Conservation (phyloP, 495 filamentous ascomycete species). For the Tetracladium setigerum region DNA sequence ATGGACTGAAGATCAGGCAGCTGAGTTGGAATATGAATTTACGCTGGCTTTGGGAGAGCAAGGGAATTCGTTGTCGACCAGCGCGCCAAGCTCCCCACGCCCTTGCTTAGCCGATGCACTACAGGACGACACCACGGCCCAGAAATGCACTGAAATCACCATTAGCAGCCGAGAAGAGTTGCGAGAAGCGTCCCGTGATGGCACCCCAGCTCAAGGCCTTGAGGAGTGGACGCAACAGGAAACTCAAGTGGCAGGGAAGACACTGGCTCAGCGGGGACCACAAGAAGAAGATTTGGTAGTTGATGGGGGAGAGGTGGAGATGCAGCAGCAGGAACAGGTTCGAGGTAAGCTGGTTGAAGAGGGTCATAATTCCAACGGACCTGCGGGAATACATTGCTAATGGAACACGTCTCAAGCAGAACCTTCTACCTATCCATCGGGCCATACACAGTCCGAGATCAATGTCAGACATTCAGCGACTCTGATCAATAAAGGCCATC, state of each 20-base stretch:
- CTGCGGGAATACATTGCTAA: conserved; percentile 15
- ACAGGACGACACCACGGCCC: conserved; percentile 8
- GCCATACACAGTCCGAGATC: conserved; percentile 9
- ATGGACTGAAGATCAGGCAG: conserved; percentile 12
- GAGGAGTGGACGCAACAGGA: no score
- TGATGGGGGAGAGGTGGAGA: no score
- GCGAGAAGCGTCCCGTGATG: neutral
- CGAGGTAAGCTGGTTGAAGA: conserved; percentile 12
- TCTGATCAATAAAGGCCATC: conserved; percentile 1
- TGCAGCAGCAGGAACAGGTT: conserved; percentile 17
- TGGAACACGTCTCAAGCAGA: conserved; percentile 12
- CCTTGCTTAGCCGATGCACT: conserved; percentile 3
- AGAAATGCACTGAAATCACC: neutral
- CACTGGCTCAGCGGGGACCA: no score
- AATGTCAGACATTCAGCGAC: conserved; percentile 9
- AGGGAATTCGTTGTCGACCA: conserved; percentile 4
- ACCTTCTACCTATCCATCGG: conserved; percentile 9
- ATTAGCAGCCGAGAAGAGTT: neutral
- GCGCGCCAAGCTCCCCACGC: conserved; percentile 2
- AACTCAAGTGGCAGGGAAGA: no score
- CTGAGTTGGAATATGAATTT: conserved; percentile 13
- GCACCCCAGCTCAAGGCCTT: neutral
- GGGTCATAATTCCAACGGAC: conserved; percentile 3
- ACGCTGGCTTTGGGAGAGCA: conserved; percentile 13
- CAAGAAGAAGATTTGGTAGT: no score